phyloP scores from a whole-genome alignment of 495 filamentous ascomycete species.

The Pyrenula massariospora region DNA sequence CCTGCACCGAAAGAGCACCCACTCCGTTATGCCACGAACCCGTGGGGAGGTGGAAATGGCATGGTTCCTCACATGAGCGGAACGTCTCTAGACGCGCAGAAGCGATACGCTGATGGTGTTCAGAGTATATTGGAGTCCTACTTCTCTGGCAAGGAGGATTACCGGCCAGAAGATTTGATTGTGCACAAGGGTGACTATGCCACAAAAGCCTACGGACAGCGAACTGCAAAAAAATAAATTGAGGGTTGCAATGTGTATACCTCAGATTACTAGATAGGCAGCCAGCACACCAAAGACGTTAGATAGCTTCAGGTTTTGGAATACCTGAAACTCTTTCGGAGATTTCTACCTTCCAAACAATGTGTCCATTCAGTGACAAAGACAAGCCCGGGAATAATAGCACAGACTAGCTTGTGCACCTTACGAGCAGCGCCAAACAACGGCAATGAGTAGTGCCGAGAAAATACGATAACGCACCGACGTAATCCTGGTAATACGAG shows the following conservation, averaged over 20 bases:
- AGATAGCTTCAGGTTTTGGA: background rate
- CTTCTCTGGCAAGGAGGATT: constrained; percentile 76
- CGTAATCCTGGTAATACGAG: background rate
- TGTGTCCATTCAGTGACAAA: background rate
- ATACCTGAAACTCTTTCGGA: background rate
- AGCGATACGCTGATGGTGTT: constrained; percentile 80
- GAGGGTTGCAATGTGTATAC: background rate
- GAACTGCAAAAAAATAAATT: constrained; percentile 37
- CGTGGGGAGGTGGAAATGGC: constrained; percentile 93
- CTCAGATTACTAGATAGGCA: background rate
- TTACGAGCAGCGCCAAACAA: background rate
- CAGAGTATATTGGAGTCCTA: constrained; percentile 88
- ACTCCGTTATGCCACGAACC: constrained; percentile 85
- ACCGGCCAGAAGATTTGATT: constrained; percentile 84
- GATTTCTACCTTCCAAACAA: background rate
- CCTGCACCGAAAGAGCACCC: constrained; percentile 90
- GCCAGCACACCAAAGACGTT: background rate
- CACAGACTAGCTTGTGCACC: background rate
- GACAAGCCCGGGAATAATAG: background rate
- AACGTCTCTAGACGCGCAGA: constrained; percentile 93
- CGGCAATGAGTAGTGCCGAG: background rate
- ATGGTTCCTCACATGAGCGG: constrained; percentile 98
- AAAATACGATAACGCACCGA: background rate
- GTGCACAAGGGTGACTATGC: constrained; percentile 87
- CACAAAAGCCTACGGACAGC: constrained; percentile 88